A percentile compares a stretch with the other conserved stretches of the same genome.
phyloP scores from a whole-genome alignment of 768 basidiomycete genomes.

The Boletus rubroflammeus region DNA sequence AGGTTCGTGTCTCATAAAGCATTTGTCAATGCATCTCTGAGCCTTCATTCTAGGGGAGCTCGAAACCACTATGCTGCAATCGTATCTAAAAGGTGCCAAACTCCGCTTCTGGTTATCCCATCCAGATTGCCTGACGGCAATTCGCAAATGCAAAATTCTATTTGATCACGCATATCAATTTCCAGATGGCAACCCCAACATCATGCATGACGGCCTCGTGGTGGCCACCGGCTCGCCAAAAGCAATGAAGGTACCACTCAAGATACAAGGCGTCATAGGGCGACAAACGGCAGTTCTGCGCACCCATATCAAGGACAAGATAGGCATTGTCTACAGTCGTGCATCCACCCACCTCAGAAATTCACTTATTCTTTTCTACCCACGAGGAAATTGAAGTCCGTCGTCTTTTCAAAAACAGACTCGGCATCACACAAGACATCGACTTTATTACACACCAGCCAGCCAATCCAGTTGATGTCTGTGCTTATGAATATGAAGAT shows the following conservation, averaged over 20 bases:
- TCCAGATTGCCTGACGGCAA: constrained; percentile 14
- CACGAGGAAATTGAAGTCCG: too few species aligned
- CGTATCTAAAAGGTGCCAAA: constrained; percentile 13
- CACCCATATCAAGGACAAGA: background rate
- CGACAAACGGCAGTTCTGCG: background rate
- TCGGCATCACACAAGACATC: constrained; percentile 2
- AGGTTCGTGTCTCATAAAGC: constrained; percentile 35
- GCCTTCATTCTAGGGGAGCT: constrained; percentile 1
- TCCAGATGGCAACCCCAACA: background rate
- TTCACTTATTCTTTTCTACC: constrained; percentile 14
- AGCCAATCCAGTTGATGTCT: background rate
- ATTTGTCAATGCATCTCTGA: too few species aligned
- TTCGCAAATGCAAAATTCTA: constrained; percentile 15
- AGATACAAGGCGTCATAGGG: background rate
- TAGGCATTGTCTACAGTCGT: constrained; percentile 2
- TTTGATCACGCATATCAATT: constrained; percentile 15
- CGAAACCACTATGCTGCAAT: constrained; percentile 8
- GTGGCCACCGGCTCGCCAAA: too few species aligned
- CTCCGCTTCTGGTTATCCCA: constrained; percentile 15
- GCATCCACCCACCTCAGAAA: constrained; percentile 10
- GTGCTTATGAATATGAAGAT: constrained; percentile 5
- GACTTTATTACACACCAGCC: constrained; percentile 1
- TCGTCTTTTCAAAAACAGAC: constrained; percentile 8
- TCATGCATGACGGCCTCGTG: background rate
- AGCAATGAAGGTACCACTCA: background rate